Base-by-base conservation (phyloP, 345 rosid genomes). In the Geranium brycei region DNA sequence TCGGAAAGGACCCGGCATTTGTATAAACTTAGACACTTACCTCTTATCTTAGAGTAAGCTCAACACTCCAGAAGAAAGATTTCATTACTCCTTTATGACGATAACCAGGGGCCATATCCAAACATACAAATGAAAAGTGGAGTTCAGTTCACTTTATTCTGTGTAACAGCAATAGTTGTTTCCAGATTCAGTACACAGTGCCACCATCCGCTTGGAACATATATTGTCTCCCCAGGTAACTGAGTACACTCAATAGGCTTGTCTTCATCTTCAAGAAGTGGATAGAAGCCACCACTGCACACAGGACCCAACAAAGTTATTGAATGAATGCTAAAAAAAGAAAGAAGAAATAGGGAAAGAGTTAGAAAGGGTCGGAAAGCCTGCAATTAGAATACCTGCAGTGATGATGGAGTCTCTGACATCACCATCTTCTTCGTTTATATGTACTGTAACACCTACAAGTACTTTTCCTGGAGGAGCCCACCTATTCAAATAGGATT, bases 161-260 rank as follows among this genome's bases (percentile, higher is more conserved):
- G 98, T 4, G 96, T 92, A 47, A 92, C 96, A 61, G 98, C 96
- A 71, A 87, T 77, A 23, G 91, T 92, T 64, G 92, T 79, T 71
- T 92, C 96, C 70, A 92, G 77, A 79, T 92, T 92, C 28, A 92
- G 86, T 60, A 92, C 79, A 61, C 98, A 89, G 65, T 92, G 98
- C 98, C 98, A 92, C 98, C 96, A 92, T 68, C 98, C 98, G 64
- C 91, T 92, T 56, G 98, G 98, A 79, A 92, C 88, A 79, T 79
- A 87, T 68, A 92, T 83, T 3, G 98, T 92, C 78, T 89, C 98
- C 14, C 98, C 98, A 17, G 98, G 86, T 66, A 77, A 81, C 69
- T 87, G 93, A 15, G 95, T 92, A 68, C 91, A 89, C 66, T 87
- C 96, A 69, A 92, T 87, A 41, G 98, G 98, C 74, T 85, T 92